Evolutionary conservation across 2,329 filamentous ascomycete genomes (phyloP).

Genomic region (Massarina eburnea): DNA sequence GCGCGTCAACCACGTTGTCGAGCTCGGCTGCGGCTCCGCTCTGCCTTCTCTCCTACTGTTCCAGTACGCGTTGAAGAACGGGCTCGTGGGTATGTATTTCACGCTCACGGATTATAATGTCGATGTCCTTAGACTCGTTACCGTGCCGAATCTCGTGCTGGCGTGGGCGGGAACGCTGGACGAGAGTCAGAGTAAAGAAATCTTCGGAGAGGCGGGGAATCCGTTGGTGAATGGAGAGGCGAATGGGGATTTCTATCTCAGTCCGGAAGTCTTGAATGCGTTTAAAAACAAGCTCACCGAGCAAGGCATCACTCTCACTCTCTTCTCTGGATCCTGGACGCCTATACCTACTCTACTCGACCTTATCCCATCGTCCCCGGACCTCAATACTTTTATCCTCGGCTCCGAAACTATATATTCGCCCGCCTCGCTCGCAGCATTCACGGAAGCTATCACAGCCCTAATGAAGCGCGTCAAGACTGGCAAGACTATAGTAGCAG

Average conservation of each 20-base stretch:
- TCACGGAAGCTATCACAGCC: conserved; percentile 66
- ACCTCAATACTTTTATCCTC: conserved; percentile 55
- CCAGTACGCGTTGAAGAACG: conserved; percentile 58
- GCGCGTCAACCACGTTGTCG: conserved; percentile 53
- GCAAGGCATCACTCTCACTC: conserved; percentile 59
- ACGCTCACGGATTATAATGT: conserved; percentile 79
- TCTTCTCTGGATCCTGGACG: conserved; percentile 77
- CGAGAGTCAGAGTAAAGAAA: neutral
- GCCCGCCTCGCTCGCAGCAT: conserved; percentile 68
- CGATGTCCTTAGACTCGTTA: conserved; percentile 75
- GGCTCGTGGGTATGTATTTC: conserved; percentile 56
- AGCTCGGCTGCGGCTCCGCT: conserved; percentile 78
- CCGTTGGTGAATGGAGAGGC: conserved; percentile 8
- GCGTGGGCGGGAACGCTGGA: conserved; percentile 54
- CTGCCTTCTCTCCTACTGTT: conserved; percentile 73
- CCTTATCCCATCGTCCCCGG: conserved; percentile 51
- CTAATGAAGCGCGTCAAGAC: conserved; percentile 57
- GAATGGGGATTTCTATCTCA: conserved; percentile 64
- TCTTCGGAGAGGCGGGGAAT: neutral
- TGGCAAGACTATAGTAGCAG: conserved; percentile 68
- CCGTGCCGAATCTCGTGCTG: conserved; percentile 75
- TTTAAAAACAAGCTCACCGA: conserved; percentile 60
- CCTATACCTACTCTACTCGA: conserved; percentile 57
- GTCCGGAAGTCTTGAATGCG: conserved; percentile 56
- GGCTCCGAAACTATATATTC: conserved; percentile 85